phyloP scores from a whole-genome alignment of 2,329 filamentous ascomycete species.

The Monosporascus sp. region DNA sequence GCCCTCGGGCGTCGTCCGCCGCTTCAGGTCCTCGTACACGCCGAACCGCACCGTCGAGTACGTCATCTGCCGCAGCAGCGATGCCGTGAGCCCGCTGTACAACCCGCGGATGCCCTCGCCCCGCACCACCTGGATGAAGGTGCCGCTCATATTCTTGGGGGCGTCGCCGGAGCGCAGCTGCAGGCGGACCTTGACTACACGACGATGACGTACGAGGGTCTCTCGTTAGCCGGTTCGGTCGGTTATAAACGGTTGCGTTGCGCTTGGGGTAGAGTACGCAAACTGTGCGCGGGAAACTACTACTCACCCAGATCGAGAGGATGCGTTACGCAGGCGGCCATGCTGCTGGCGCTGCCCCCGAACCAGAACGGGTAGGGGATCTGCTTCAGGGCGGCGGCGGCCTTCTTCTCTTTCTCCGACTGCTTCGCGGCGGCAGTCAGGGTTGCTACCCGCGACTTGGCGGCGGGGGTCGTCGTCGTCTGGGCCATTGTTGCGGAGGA shows the following conservation, averaged over 20 bases:
- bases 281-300: background rate
- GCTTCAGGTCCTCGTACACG: constrained; percentile 91
- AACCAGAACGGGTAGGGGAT: constrained; percentile 83
- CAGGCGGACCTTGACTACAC: constrained; percentile 65
- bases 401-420: constrained; percentile 30
- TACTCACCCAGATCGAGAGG: constrained; percentile 81
- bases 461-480: constrained; percentile 12
- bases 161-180: constrained; percentile 76
- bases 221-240: no score
- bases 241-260: no score
- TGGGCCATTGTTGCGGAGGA: constrained; percentile 16
- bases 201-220: background rate
- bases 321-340: constrained; percentile 88
- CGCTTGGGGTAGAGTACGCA: no score
- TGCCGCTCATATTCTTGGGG: constrained; percentile 77
- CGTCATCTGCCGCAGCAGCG: constrained; percentile 86
- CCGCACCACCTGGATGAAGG: constrained; percentile 75
- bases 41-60: constrained; percentile 97
- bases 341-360: constrained; percentile 87
- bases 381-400: constrained; percentile 35
- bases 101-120: constrained; percentile 73
- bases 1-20: constrained; percentile 47
- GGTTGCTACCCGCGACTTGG: constrained; percentile 11
- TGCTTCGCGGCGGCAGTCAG: background rate
- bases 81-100: constrained; percentile 88